These are phyloP conservation scores for Ichthyophthirius multifiliis DNA, from an alignment of 169 alveolate genomes.

Conservation along the genomic window DNA sequence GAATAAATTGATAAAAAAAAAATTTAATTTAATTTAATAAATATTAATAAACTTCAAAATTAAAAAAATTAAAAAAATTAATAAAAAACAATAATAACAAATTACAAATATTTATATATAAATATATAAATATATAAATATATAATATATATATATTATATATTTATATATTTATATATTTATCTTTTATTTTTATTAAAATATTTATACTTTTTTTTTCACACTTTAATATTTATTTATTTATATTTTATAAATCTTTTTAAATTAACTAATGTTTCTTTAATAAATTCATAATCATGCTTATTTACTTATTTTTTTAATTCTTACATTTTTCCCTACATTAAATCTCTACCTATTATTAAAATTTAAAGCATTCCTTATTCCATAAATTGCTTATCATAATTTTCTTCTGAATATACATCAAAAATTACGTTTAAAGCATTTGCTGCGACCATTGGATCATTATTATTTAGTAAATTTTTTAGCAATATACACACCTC, in stretches of 20 bases:
- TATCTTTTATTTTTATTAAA: too few species aligned
- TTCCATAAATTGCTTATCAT: neutral
- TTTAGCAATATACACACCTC: neutral
- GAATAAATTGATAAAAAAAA: too few species aligned
- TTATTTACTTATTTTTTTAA: neutral
- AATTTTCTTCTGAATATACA: neutral
- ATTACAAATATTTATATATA: too few species aligned
- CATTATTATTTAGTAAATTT: neutral
- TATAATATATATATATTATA: too few species aligned
- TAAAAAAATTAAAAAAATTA: too few species aligned
- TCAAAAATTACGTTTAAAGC: slow-evolving; percentile 4
- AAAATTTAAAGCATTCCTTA: neutral
- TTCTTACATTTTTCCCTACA: neutral
- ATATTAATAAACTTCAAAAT: too few species aligned
- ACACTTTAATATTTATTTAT: slow-evolving; percentile 2
- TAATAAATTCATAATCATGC: neutral
- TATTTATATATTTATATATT: too few species aligned
- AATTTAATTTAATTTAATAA: too few species aligned
- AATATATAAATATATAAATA: too few species aligned
- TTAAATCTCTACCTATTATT: neutral
- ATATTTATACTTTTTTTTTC: too few species aligned
- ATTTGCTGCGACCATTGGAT: slow-evolving; percentile 1
- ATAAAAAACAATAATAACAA: too few species aligned
- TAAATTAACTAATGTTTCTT: slow-evolving; percentile 15
- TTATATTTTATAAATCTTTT: slow-evolving; percentile 16